A percentile compares a stretch with the other conserved stretches of the same genome.
Conservation (phyloP, 352 stramenopile species). For the Stramenopiles sp. region DNA sequence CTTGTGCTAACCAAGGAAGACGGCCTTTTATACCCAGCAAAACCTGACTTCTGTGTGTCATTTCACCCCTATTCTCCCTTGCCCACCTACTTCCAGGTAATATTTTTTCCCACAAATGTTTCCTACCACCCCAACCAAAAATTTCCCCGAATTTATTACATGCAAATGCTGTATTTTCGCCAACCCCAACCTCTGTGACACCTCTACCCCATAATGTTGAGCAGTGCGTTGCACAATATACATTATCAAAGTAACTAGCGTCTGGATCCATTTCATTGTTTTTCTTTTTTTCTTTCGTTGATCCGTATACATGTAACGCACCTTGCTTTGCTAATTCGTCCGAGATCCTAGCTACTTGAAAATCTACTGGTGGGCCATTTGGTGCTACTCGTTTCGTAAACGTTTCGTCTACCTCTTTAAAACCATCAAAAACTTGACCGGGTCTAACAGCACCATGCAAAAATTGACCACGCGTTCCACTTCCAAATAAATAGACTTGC, state of each 20-base stretch:
- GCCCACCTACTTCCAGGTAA: slow-evolving; percentile 27
- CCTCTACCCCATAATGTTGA: slow-evolving; percentile 61
- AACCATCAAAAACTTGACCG: slow-evolving; percentile 37
- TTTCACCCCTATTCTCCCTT: slow-evolving; percentile 27
- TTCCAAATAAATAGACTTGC: slow-evolving; percentile 72
- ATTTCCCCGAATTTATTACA: slow-evolving; percentile 50
- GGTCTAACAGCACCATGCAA: slow-evolving; percentile 28
- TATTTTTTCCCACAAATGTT: slow-evolving; percentile 34
- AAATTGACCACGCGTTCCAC: slow-evolving; percentile 50
- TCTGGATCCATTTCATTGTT: slow-evolving; percentile 12
- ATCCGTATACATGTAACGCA: neutral
- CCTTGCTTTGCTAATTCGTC: slow-evolving; percentile 10
- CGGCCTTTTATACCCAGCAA: slow-evolving; percentile 23
- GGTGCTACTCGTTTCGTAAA: slow-evolving; percentile 25
- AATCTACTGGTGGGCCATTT: neutral
- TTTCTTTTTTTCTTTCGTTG: slow-evolving; percentile 11
- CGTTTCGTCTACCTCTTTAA: slow-evolving; percentile 35
- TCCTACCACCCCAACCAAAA: slow-evolving; percentile 63
- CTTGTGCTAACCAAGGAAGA: slow-evolving; percentile 1
- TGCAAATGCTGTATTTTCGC: slow-evolving; percentile 58
- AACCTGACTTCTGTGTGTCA: slow-evolving; percentile 25
- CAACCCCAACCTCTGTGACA: slow-evolving; percentile 42
- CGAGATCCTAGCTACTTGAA: neutral
- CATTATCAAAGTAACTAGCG: slow-evolving; percentile 30
- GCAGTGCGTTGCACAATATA: slow-evolving; percentile 57